A percentile compares a stretch with the other conserved stretches of the same genome.
Evolutionary conservation across 1,284 basidiomycete species (phyloP).

Genomic region (Papiliotrema flavescens): DNA sequence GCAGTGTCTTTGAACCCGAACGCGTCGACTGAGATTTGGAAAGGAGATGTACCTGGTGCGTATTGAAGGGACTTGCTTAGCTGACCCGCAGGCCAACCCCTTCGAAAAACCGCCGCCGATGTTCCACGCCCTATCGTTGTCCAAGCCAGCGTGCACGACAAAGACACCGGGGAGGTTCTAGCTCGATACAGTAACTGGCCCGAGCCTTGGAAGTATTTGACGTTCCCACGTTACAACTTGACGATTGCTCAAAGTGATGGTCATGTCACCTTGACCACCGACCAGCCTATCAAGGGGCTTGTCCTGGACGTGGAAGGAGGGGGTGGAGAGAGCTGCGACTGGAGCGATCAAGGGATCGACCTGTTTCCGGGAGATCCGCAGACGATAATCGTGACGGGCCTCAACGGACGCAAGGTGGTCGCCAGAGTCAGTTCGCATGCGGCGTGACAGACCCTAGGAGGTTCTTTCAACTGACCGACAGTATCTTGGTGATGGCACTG

Average conservation of each 20-base stretch:
- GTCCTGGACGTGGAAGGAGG: conserved; percentile 65
- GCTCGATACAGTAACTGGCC: conserved; percentile 71
- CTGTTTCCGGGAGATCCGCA: conserved; percentile 78
- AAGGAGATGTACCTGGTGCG: conserved; percentile 59
- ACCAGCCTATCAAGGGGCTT: conserved; percentile 76
- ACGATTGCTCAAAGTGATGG: conserved; percentile 58
- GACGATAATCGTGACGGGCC: conserved; percentile 58
- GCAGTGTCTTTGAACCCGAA: conserved; percentile 63
- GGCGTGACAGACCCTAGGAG: too few relatives aligned
- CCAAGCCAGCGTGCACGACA: conserved; percentile 67
- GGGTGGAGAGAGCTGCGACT: conserved; percentile 61
- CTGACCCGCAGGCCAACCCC: conserved; percentile 51
- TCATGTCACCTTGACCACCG: conserved; percentile 59
- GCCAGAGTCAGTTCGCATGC: conserved; percentile 46
- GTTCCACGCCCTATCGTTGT: conserved; percentile 65
- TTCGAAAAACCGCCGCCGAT: conserved; percentile 63
- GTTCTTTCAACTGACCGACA: background rate
- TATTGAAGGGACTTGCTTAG: background rate
- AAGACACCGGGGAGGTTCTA: conserved; percentile 53
- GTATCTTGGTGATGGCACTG: background rate
- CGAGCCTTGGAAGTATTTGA: conserved; percentile 85
- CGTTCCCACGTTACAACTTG: conserved; percentile 66
- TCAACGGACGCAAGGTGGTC: conserved; percentile 62
- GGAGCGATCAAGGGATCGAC: conserved; percentile 84
- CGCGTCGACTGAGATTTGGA: conserved; percentile 75